These are phyloP conservation scores for Coniochaeta hoffmannii DNA, from an alignment of 2,329 filamentous ascomycete species.

Conservation along the genomic window DNA sequence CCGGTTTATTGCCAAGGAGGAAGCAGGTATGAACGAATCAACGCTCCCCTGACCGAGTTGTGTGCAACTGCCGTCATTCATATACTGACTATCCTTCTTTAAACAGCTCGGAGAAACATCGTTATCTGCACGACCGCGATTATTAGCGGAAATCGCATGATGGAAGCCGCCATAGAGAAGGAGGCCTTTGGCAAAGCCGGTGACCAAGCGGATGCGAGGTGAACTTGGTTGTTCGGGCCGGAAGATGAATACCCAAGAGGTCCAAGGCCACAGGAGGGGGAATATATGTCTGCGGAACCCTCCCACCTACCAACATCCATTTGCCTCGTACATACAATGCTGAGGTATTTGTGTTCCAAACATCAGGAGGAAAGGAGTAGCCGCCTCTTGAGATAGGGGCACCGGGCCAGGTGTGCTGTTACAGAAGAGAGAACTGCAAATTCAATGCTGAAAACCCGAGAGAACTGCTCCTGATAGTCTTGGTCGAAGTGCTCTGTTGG, in stretches of 20 bases:
- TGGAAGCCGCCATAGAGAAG: constrained; percentile 76
- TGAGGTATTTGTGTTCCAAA: too few species aligned
- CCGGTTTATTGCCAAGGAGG: constrained; percentile 78
- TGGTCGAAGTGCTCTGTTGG: neutral
- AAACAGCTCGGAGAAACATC: constrained; percentile 64
- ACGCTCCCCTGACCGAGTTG: neutral
- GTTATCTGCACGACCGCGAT: constrained; percentile 91
- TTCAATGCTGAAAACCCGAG: too few species aligned
- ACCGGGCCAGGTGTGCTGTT: too few species aligned
- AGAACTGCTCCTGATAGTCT: too few species aligned
- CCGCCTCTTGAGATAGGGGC: too few species aligned
- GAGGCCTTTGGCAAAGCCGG: constrained; percentile 45
- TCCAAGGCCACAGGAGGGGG: neutral
- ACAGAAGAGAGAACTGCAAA: too few species aligned
- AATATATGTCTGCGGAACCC: neutral
- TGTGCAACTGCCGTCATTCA: neutral
- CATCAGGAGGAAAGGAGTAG: too few species aligned
- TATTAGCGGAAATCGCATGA: constrained; percentile 81
- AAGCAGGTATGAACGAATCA: constrained; percentile 54
- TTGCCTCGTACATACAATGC: neutral
- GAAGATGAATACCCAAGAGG: neutral
- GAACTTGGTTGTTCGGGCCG: neutral
- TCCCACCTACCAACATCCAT: neutral
- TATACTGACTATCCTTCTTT: constrained; percentile 4
- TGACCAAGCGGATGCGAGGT: neutral